Conservation (phyloP, 1,139 yeast species). For the Protomyces inundatus region DNA sequence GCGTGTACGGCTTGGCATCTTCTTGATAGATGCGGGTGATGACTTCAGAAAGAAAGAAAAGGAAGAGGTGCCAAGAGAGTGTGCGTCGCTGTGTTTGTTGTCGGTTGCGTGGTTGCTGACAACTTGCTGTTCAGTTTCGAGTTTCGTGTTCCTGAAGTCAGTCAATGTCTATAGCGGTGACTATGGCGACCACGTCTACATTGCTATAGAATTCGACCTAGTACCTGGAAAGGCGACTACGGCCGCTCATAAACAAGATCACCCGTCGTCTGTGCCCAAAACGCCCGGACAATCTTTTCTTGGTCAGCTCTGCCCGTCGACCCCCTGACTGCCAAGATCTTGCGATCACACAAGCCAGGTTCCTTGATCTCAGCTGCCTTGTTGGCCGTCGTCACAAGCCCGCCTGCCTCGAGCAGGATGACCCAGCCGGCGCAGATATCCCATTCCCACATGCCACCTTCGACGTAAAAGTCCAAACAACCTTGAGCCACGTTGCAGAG, state of each 20-base stretch:
- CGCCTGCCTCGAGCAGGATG: conserved; percentile 55
- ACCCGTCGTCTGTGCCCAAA: conserved; percentile 23
- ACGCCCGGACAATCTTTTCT: conserved; percentile 11
- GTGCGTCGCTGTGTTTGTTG: background rate
- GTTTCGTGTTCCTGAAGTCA: background rate
- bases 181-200: no score
- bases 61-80: background rate
- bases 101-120: background rate
- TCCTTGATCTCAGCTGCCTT: conserved; percentile 34
- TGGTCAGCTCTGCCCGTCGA: conserved; percentile 7
- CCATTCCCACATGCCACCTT: conserved; percentile 61
- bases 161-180: background rate
- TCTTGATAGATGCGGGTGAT: no score
- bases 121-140: background rate
- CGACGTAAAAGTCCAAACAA: conserved; percentile 55
- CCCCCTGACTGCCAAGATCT: conserved; percentile 24
- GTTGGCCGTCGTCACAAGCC: conserved; percentile 51
- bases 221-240: background rate
- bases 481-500: conserved; percentile 55
- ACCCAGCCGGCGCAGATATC: conserved; percentile 65
- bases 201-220: background rate
- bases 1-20: conserved; percentile 10
- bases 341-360: conserved; percentile 20
- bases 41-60: no score
- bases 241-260: conserved; percentile 7